Conservation (phyloP, 768 basidiomycete genomes). For the Agrocybe chaxingu region DNA sequence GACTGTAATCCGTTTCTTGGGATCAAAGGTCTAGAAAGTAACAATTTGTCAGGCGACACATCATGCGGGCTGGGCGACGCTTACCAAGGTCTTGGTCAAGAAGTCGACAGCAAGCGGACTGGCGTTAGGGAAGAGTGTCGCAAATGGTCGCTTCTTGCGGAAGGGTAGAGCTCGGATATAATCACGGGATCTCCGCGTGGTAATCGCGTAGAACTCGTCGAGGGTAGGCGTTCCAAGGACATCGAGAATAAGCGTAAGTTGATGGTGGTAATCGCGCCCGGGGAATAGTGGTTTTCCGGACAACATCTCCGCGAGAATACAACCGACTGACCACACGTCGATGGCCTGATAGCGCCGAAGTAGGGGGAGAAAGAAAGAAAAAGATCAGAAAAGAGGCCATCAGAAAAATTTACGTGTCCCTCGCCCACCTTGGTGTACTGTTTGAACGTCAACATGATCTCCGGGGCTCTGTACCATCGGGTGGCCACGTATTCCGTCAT, state of each 20-base stretch:
- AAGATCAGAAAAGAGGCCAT: constrained; percentile 3
- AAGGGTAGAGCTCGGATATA: constrained; percentile 92
- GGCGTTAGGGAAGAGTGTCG: constrained; percentile 87
- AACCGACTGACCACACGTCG: constrained; percentile 86
- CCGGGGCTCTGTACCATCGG: constrained; percentile 96
- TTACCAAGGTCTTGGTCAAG: constrained; percentile 78
- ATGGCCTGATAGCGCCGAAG: constrained; percentile 47
- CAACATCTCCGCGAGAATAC: constrained; percentile 88
- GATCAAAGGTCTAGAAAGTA: constrained; percentile 80
- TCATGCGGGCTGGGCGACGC: constrained; percentile 15
- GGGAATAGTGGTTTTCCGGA: constrained; percentile 92
- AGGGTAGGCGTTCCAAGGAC: constrained; percentile 89
- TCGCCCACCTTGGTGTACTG: constrained; percentile 81
- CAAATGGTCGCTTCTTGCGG: constrained; percentile 81
- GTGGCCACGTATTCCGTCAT: constrained; percentile 97
- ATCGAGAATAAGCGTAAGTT: constrained; percentile 88
- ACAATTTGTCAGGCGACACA: background rate
- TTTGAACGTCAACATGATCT: constrained; percentile 98
- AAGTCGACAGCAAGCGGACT: constrained; percentile 67
- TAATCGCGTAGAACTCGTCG: constrained; percentile 95
- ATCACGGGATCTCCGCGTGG: constrained; percentile 71
- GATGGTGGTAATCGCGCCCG: constrained; percentile 95
- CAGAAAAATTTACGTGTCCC: constrained; percentile 21
- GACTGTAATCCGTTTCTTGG: constrained; percentile 93
- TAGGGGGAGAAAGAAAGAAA: constrained; percentile 8